Base-by-base conservation (phyloP, 805 yeast species). In the Kuraishia floccosa region DNA sequence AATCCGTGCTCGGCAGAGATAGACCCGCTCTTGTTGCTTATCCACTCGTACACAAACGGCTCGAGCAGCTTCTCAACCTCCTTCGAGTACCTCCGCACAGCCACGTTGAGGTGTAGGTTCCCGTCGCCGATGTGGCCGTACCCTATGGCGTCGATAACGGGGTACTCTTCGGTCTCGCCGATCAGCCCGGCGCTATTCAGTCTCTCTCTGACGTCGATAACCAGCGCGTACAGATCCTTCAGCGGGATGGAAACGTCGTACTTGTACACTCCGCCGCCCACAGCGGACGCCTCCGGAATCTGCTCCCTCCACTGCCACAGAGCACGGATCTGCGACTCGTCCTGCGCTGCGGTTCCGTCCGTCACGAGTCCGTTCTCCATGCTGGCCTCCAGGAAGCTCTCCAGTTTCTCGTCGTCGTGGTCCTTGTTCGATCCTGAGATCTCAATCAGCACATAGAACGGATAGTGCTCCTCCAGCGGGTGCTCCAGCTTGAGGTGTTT, bases 111-210 rank as follows among this genome's bases (percentile, higher is more conserved):
- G 54, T 91, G 98, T 46, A 91, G 63, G 57, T 91, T 91, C 32
- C 98, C 97, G 51, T 91, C 98, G 34, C 98, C 98, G 46, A 91
- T 71, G 49, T 91, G 98, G n/a, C 98, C 98, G 47, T 89, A 91
- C 0, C 98, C 98, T 41, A 89, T 76, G 8, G 93, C 94, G 37
- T 74, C 79, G 32, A 84, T 77, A 2, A 83, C 96, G 2, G 96
- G 95, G 51, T 66, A 68, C 3, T 67, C 63, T 25, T 70, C 79
- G 21, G 75, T 72, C 28, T 67, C 72, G 32, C 80, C 83, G 15
- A 76, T 57, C 33, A 89, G 56, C 2, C 68, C 76, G 19, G 68
- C 65, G 21, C 64, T 72, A 2, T 37, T 46, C 39, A 91, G 62
- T 43, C 69, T 69, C 27, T 55, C 72, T 41, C 77, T 71, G n/a